phyloP scores from a whole-genome alignment of 495 filamentous ascomycete species.

The Xylaria palmicola region DNA sequence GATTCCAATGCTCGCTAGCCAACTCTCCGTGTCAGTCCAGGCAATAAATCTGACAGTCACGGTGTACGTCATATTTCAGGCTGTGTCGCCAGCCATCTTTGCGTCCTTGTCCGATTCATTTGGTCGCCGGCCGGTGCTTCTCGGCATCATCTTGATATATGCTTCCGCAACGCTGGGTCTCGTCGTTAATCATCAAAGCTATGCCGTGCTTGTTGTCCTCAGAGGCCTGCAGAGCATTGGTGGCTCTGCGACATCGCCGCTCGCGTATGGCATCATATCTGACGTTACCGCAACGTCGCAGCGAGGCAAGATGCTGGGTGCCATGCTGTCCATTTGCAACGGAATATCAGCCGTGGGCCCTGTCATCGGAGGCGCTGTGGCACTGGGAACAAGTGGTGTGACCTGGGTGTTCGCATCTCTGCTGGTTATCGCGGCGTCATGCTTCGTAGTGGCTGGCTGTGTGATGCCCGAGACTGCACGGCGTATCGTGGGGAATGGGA shows the following conservation, averaged over 20 bases:
- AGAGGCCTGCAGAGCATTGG: constrained; percentile 35
- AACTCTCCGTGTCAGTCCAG: constrained; percentile 38
- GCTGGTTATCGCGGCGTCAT: not conserved
- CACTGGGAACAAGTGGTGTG: not conserved
- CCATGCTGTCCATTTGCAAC: constrained; percentile 25
- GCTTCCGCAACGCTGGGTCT: not conserved
- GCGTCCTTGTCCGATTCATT: constrained; percentile 47
- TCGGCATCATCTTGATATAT: constrained; percentile 16
- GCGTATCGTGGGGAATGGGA: not conserved
- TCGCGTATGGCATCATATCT: constrained; percentile 9
- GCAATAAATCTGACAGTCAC: constrained; percentile 50
- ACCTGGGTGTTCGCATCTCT: constrained; percentile 13
- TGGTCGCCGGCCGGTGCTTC: constrained; percentile 47
- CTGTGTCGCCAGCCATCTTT: constrained; percentile 47
- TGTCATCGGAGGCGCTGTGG: constrained; percentile 26
- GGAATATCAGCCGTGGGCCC: constrained; percentile 29
- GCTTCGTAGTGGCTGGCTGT: not conserved
- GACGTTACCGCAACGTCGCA: constrained; percentile 25
- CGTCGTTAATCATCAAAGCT: not conserved
- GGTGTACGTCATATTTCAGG: constrained; percentile 50
- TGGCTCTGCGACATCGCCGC: not conserved
- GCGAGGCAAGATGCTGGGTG: constrained; percentile 47
- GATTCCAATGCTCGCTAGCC: constrained; percentile 33
- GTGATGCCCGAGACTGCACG: not conserved
- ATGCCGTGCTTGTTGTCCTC: constrained; percentile 41